Conservation (phyloP, 2,329 filamentous ascomycete species). For the Acephala macrosclerotiorum region DNA sequence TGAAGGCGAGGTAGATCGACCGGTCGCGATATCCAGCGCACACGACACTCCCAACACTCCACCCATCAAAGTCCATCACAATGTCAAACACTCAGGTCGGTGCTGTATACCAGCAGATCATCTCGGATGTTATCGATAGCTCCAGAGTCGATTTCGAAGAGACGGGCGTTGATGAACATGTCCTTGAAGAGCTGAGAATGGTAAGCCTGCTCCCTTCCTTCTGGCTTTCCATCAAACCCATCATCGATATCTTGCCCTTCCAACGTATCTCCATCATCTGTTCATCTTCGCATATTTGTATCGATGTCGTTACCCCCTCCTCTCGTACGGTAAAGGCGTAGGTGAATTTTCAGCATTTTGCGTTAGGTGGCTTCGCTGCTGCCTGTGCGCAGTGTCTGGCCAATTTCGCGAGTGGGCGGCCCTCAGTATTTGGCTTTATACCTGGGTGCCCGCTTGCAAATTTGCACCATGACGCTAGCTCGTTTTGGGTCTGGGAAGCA, state of each 20-base stretch:
- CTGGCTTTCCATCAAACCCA: constrained; percentile 7
- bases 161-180: constrained; percentile 86
- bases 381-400: constrained; percentile 29
- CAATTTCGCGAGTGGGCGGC: constrained; percentile 41
- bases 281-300: constrained; percentile 10
- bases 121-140: constrained; percentile 87
- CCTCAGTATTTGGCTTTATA: constrained; percentile 46
- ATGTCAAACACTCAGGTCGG: constrained; percentile 56
- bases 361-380: constrained; percentile 23
- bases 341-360: constrained; percentile 3
- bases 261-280: background rate
- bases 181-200: constrained; percentile 85
- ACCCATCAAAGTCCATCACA: constrained; percentile 28
- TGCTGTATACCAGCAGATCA: constrained; percentile 79
- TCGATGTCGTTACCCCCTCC: background rate
- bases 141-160: constrained; percentile 97
- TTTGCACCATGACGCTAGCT: constrained; percentile 36
- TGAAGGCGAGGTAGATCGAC: constrained; percentile 1
- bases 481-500: constrained; percentile 23
- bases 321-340: background rate
- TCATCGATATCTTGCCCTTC: background rate
- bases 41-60: background rate
- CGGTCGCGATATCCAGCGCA: constrained; percentile 5
- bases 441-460: constrained; percentile 38
- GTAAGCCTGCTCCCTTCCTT: constrained; percentile 61